Conservation (phyloP, 805 yeast species). For the Candida sanyiensis region DNA sequence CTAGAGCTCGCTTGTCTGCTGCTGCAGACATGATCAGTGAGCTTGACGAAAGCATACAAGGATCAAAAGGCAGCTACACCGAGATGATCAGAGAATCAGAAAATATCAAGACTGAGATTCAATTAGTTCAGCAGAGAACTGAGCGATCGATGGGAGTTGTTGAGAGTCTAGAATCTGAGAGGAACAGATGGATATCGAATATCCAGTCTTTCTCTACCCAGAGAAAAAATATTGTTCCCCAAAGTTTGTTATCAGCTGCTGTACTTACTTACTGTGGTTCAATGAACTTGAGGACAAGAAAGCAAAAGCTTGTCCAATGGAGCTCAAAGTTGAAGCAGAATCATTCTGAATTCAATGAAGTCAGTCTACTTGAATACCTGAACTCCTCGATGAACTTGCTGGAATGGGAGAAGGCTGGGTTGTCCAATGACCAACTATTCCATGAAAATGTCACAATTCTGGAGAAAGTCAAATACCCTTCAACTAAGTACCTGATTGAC, state of each 20-base stretch:
- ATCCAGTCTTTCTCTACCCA: constrained; percentile 44
- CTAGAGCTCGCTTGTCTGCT: constrained; percentile 65
- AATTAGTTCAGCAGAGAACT: constrained; percentile 52
- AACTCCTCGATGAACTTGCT: constrained; percentile 36
- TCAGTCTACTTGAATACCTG: constrained; percentile 33
- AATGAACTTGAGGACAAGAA: constrained; percentile 45
- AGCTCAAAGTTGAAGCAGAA: constrained; percentile 28
- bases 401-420: constrained; percentile 48
- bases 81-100: constrained; percentile 75
- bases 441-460: constrained; percentile 60
- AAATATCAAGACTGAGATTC: constrained; percentile 65
- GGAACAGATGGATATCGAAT: constrained; percentile 66
- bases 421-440: constrained; percentile 54
- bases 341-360: constrained; percentile 37
- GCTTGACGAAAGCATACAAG: constrained; percentile 60
- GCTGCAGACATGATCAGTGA: constrained; percentile 79
- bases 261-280: constrained; percentile 56
- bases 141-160: constrained; percentile 56
- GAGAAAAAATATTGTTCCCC: constrained; percentile 51
- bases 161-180: constrained; percentile 59
- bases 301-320: constrained; percentile 32
- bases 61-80: constrained; percentile 64
- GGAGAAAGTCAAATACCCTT: constrained; percentile 23
- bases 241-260: constrained; percentile 58
- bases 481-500: constrained; percentile 63